Base-by-base conservation (phyloP, 768 basidiomycete species). In the Pseudohyphozyma bogoriensis region DNA sequence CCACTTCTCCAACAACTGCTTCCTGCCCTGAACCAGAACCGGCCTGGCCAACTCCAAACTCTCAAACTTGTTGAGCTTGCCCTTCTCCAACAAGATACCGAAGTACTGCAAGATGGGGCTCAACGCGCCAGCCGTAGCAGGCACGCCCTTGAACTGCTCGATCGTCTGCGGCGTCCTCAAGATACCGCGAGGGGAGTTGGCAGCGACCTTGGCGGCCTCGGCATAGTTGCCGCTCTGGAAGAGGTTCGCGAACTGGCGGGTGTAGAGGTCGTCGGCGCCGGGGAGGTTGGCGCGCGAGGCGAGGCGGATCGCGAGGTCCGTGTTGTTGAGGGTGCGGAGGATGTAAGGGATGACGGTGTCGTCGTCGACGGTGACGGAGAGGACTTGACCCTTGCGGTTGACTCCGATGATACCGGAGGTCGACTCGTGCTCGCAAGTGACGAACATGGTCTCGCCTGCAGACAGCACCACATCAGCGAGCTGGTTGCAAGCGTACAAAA, bases 371-470 rank as follows among this genome's bases (percentile, higher is more conserved):
- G 85, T 90, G 65, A 99, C 95, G 68, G 89, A 91, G 58, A 99
- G 80, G 26, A 71, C 70, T 75, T 99, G 95, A 35, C 95, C 95
- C 77, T 97, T 97, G 81, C 93, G 89, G 82, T 99, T 99, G 72
- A 99, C 91, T 67, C 93, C 93, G 65, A 99, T 89, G 74, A 99
- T 95, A 78, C 95, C 95, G 71, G 89, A 82, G 4, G 85, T 84
- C 22, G 84, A 82, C 74, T 96, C 92, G 71, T 96, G 90, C 71
- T 96, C 92, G 36, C 93, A 89, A 16, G 95, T 96, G 47, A 95
- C 91, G 73, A 99, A 99, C 73, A 99, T 97, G 36, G 95, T 97
- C 78, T 99, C 95, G 36, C 95, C 93, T 3, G n/a, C n/a, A n/a
- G n/a, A n/a, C n/a, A n/a, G n/a, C n/a, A n/a, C n/a, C n/a, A n/a